Percentiles rank a stretch among this genome's conserved stretches.
These are phyloP conservation scores for Petunia secreta DNA, from an alignment of 257 asterid genomes.

Conservation along the genomic window DNA sequence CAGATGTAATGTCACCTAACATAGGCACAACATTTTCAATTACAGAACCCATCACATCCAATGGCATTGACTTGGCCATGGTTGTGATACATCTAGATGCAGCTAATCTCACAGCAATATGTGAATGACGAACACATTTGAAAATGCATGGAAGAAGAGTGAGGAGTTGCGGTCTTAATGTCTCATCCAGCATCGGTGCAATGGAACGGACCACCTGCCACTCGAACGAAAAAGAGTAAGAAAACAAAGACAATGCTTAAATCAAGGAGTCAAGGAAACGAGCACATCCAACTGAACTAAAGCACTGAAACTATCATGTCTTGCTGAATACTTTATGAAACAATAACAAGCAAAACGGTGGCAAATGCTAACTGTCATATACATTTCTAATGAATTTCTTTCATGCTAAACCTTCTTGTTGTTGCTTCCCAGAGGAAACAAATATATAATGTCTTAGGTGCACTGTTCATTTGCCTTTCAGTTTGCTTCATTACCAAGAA, in stretches of 20 bases:
- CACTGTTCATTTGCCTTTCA: not conserved
- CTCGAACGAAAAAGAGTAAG: slow-evolving; percentile 24
- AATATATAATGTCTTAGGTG: not conserved
- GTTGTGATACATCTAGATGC: slow-evolving; percentile 94
- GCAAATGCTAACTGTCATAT: not conserved
- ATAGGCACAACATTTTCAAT: slow-evolving; percentile 89
- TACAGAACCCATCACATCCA: slow-evolving; percentile 84
- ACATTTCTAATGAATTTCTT: not conserved
- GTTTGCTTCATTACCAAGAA: not conserved
- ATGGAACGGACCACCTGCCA: slow-evolving; percentile 91
- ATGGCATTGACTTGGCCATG: slow-evolving; percentile 90
- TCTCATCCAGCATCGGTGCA: slow-evolving; percentile 70
- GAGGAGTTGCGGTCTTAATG: slow-evolving; percentile 73
- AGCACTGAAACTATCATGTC: not conserved
- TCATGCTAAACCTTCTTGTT: not conserved
- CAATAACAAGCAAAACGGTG: not conserved
- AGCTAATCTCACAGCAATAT: slow-evolving; percentile 86
- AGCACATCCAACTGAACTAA: not conserved
- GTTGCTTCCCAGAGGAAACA: not conserved
- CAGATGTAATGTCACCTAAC: slow-evolving; percentile 87
- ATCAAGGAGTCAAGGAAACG: not conserved
- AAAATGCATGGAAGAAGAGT: slow-evolving; percentile 91
- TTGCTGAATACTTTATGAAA: not conserved
- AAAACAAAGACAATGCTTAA: not conserved
- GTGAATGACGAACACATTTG: slow-evolving; percentile 89